A percentile compares a stretch with the other conserved stretches of the same genome.
phyloP scores from a whole-genome alignment of 2,329 filamentous ascomycete species.

The Remersonia thermophila region DNA sequence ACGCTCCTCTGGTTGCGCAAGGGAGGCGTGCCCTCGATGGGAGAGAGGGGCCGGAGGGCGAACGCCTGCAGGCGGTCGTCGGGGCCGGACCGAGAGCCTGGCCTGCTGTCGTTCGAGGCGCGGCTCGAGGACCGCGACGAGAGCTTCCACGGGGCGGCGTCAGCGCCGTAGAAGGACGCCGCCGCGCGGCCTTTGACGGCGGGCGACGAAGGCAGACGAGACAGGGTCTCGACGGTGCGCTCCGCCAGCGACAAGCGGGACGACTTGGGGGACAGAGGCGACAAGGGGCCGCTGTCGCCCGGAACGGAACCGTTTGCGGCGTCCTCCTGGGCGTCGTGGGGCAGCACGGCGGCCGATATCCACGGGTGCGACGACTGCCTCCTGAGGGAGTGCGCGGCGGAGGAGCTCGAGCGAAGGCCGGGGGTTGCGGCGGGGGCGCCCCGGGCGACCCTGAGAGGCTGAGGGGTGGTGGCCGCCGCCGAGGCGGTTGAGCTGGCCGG shows the following conservation, averaged over 20 bases:
- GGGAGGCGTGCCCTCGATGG: conserved; percentile 35
- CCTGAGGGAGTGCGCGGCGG: conserved; percentile 5
- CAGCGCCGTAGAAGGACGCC: conserved; percentile 60
- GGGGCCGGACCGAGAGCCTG: conserved; percentile 41
- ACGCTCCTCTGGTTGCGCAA: conserved; percentile 23
- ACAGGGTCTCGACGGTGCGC: conserved; percentile 73
- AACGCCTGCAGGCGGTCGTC: conserved; percentile 29
- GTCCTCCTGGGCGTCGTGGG: conserved; percentile 7
- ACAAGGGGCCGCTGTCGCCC: not conserved
- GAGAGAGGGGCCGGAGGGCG: conserved; percentile 22
- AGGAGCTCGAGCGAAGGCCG: conserved; percentile 6
- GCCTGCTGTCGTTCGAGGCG: conserved; percentile 44
- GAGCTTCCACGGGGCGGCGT: conserved; percentile 44
- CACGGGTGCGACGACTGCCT: conserved; percentile 16
- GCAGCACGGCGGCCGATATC: conserved; percentile 11
- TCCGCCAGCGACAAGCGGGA: conserved; percentile 57
- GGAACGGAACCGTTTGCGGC: conserved; percentile 1
- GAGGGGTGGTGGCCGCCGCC: conserved; percentile 2
- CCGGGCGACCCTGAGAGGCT: conserved; percentile 4
- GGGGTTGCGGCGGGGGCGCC: conserved; percentile 2
- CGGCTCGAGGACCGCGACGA: conserved; percentile 33
- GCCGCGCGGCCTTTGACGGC: conserved; percentile 46
- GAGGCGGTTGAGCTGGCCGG: conserved; percentile 1
- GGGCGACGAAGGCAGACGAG: conserved; percentile 67
- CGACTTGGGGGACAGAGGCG: conserved; percentile 11